phyloP scores from a whole-genome alignment of 345 rosid species.

The Schrenkiella parvula region DNA sequence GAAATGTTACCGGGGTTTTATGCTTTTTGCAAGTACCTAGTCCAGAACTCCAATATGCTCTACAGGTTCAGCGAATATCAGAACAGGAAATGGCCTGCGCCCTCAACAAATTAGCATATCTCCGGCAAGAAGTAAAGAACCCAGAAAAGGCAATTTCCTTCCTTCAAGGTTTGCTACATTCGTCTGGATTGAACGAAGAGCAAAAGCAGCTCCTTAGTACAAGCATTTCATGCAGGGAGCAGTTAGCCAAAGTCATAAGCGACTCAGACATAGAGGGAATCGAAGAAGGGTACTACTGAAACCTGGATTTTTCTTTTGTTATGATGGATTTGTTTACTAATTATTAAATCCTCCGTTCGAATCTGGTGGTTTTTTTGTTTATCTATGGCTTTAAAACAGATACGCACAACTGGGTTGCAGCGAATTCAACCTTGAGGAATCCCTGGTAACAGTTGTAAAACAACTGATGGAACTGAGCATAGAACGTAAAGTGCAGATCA shows the following conservation, averaged over 20 bases:
- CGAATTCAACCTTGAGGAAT: conserved; percentile 63
- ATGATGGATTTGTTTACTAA: background rate
- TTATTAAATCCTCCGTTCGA: background rate
- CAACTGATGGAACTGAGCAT: conserved; percentile 59
- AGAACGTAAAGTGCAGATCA: conserved; percentile 52
- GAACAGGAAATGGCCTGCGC: conserved; percentile 61
- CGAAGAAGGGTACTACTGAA: conserved; percentile 61
- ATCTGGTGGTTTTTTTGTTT: background rate
- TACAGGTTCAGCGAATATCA: conserved; percentile 66
- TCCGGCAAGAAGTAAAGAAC: conserved; percentile 54
- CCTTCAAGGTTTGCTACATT: conserved; percentile 47
- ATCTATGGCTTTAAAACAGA: conserved; percentile 37
- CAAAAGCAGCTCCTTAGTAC: conserved; percentile 57
- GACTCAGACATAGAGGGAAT: conserved; percentile 67
- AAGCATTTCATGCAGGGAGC: conserved; percentile 56
- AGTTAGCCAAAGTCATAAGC: conserved; percentile 52
- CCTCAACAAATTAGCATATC: conserved; percentile 56
- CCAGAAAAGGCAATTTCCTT: conserved; percentile 57
- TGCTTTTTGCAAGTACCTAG: conserved; percentile 78
- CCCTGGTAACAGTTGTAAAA: conserved; percentile 50
- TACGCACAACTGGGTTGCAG: conserved; percentile 45
- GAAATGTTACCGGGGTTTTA: conserved; percentile 58
- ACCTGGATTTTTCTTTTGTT: background rate
- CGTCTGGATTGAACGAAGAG: conserved; percentile 51
- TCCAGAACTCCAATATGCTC: conserved; percentile 70